phyloP scores from a whole-genome alignment of 208 protist genomes.

The Phytomonas sp. region DNA sequence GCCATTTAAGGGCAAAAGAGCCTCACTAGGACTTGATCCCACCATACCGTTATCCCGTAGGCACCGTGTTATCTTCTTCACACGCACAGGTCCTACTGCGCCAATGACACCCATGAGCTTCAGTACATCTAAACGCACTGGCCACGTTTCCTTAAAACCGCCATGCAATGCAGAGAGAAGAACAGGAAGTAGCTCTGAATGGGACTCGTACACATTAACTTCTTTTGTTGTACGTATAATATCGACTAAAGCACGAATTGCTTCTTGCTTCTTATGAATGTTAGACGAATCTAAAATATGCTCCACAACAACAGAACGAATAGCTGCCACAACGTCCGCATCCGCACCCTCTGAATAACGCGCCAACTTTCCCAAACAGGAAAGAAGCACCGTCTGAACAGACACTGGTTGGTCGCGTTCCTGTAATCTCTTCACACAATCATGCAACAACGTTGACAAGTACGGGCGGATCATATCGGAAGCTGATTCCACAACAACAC shows the following conservation, averaged over 20 bases:
- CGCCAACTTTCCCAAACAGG: slow-evolving; percentile 72
- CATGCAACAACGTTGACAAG: slow-evolving; percentile 64
- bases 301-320: slow-evolving; percentile 62
- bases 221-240: slow-evolving; percentile 85
- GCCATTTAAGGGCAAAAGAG: not conserved
- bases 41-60: slow-evolving; percentile 29
- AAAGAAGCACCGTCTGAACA: slow-evolving; percentile 69
- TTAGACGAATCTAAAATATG: slow-evolving; percentile 80
- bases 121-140: slow-evolving; percentile 79
- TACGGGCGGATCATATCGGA: slow-evolving; percentile 75
- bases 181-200: slow-evolving; percentile 72
- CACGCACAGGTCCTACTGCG: slow-evolving; percentile 68
- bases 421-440: slow-evolving; percentile 53
- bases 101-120: slow-evolving; percentile 88
- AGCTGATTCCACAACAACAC: slow-evolving; percentile 69
- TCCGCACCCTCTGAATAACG: slow-evolving; percentile 76
- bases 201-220: slow-evolving; percentile 65
- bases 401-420: slow-evolving; percentile 37
- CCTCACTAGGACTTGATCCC: not conserved
- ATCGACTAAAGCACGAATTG: slow-evolving; percentile 69
- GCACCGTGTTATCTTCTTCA: slow-evolving; percentile 68
- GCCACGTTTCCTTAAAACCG: slow-evolving; percentile 84
- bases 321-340: slow-evolving; percentile 43
- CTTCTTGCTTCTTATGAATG: slow-evolving; percentile 79
- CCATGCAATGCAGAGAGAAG: slow-evolving; percentile 76